Evolutionary conservation across 2,329 filamentous ascomycete species (phyloP).

Genomic region (Parascedosporium putredinis): DNA sequence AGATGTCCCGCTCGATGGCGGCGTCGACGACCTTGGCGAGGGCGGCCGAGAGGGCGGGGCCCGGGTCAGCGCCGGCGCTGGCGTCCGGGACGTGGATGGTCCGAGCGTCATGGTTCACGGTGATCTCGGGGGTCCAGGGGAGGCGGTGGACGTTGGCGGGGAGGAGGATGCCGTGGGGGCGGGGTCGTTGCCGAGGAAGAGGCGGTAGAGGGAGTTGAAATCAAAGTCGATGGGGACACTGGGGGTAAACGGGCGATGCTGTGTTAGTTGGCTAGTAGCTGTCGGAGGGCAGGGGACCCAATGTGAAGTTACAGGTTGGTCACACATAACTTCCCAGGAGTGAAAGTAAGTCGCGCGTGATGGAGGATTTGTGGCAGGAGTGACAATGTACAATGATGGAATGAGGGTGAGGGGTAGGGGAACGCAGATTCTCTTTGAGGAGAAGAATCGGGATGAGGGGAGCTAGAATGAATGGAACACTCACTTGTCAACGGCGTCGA

Average conservation of each 20-base stretch:
- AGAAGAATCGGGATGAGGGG: neutral
- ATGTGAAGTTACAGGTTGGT: too few relatives aligned
- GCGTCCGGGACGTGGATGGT: constrained; percentile 22
- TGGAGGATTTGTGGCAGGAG: neutral
- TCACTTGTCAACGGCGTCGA: constrained; percentile 33
- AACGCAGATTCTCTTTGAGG: constrained; percentile 7
- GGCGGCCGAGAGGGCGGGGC: constrained; percentile 27
- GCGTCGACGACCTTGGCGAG: constrained; percentile 24
- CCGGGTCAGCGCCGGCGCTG: constrained; percentile 14
- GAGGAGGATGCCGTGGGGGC: constrained; percentile 40
- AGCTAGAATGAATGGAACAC: constrained; percentile 8
- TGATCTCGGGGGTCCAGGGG: constrained; percentile 33
- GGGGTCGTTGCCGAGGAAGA: constrained; percentile 33
- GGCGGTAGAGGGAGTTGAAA: constrained; percentile 32
- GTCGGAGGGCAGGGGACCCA: too few relatives aligned
- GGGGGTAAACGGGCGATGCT: neutral
- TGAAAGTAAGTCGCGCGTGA: too few relatives aligned
- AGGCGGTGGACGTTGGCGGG: constrained; percentile 33
- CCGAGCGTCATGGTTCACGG: constrained; percentile 21
- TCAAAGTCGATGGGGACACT: constrained; percentile 38
- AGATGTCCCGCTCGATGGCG: constrained; percentile 19
- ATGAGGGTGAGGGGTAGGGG: constrained; percentile 9
- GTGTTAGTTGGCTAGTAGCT: too few relatives aligned
- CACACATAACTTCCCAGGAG: too few relatives aligned
- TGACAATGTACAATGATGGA: neutral